Conservation (phyloP, 2,329 filamentous ascomycete genomes). For the Colletotrichum musae region DNA sequence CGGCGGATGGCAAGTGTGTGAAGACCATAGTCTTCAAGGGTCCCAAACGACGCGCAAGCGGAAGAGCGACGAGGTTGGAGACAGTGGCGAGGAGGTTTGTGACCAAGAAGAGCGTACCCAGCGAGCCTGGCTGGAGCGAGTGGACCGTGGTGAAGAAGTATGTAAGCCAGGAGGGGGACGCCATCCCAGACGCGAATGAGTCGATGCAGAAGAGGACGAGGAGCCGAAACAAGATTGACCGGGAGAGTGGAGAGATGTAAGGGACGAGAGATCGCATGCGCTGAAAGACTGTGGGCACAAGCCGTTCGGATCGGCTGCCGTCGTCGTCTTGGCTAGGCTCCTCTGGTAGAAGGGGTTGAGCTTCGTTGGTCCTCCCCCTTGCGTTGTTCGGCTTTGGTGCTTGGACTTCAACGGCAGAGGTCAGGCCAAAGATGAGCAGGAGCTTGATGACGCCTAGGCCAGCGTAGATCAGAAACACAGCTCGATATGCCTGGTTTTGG, state of each 20-base stretch:
- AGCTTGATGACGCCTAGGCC: conserved; percentile 71
- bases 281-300: conserved; percentile 5
- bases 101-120: conserved; percentile 70
- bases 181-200: conserved; percentile 73
- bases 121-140: conserved; percentile 61
- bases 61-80: conserved; percentile 68
- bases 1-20: conserved; percentile 78
- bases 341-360: background rate
- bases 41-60: conserved; percentile 68
- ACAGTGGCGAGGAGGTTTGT: conserved; percentile 65
- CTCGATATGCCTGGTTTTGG: conserved; percentile 63
- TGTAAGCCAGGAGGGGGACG: conserved; percentile 72
- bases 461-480: conserved; percentile 72
- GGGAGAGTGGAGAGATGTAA: conserved; percentile 38
- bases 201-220: conserved; percentile 39
- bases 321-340: background rate
- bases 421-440: conserved; percentile 64
- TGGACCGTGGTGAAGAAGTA: conserved; percentile 68
- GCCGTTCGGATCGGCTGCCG: conserved; percentile 13
- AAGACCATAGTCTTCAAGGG: conserved; percentile 84
- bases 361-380: background rate
- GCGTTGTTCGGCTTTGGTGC: conserved; percentile 1
- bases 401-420: conserved; percentile 59
- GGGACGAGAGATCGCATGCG: conserved; percentile 30
- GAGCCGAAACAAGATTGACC: conserved; percentile 36